A percentile compares a stretch with the other conserved stretches of the same genome.
Evolutionary conservation across 2,329 filamentous ascomycete species (phyloP).

Genomic region (Sclerotinia spermophila): DNA sequence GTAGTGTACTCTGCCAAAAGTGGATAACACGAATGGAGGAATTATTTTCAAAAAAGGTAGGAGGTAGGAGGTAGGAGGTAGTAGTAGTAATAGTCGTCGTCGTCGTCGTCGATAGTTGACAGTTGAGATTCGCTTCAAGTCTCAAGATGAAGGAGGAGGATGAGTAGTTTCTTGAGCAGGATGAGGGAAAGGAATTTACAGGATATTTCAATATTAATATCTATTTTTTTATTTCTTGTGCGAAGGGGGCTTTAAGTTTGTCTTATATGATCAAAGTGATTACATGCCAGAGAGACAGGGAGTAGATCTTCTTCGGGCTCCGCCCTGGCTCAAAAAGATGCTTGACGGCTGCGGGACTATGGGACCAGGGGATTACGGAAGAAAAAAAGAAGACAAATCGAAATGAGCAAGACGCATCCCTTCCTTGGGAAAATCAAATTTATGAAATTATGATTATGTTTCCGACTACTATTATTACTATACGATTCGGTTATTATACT

Average conservation of each 20-base stretch:
- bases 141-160: constrained; percentile 13
- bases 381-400: constrained; percentile 31
- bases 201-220: constrained; percentile 23
- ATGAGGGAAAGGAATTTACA: constrained; percentile 21
- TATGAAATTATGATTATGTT: constrained; percentile 18
- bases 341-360: constrained; percentile 27
- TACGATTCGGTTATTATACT: constrained; percentile 3
- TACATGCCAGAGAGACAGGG: constrained; percentile 32
- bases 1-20: background rate
- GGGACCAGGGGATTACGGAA: constrained; percentile 34
- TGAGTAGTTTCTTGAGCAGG: constrained; percentile 13
- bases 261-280: constrained; percentile 34
- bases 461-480: constrained; percentile 4
- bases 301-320: constrained; percentile 29
- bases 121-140: constrained; percentile 10
- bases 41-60: constrained; percentile 6
- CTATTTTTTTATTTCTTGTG: constrained; percentile 22
- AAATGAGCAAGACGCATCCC: constrained; percentile 29
- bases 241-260: constrained; percentile 29
- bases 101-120: too few relatives aligned
- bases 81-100: background rate
- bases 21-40: constrained; percentile 2
- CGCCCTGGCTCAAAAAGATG: constrained; percentile 23
- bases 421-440: constrained; percentile 9
- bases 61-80: too few relatives aligned